These are phyloP conservation scores for Podaxis sp. DNA, from an alignment of 768 basidiomycete species.

Conservation along the genomic window DNA sequence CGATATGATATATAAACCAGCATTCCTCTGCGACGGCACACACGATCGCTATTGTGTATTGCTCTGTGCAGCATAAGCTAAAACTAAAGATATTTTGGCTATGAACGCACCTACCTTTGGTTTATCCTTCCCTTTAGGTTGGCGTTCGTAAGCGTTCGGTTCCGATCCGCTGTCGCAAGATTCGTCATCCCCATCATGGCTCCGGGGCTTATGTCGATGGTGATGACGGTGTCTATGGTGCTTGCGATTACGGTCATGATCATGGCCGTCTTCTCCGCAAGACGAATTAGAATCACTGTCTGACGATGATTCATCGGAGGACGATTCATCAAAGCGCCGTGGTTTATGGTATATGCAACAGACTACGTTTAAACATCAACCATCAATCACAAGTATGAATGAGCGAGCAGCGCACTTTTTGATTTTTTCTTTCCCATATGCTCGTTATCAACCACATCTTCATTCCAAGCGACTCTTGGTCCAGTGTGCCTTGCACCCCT, in stretches of 20 bases:
- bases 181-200: slow-evolving; percentile 7
- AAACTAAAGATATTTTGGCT: background rate
- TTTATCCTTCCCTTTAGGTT: slow-evolving; percentile 37
- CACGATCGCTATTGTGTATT: background rate
- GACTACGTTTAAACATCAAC: slow-evolving; percentile 47
- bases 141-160: slow-evolving; percentile 53
- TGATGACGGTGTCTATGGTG: slow-evolving; percentile 1
- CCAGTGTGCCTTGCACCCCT: slow-evolving; percentile 45
- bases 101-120: slow-evolving; percentile 25
- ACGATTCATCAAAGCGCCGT: slow-evolving; percentile 78
- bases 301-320: slow-evolving; percentile 53
- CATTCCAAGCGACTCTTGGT: slow-evolving; percentile 77
- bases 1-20: background rate
- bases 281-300: slow-evolving; percentile 48
- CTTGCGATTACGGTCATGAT: slow-evolving; percentile 5
- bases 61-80: background rate
- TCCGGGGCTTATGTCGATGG: slow-evolving; percentile 15
- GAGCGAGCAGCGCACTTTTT: slow-evolving; percentile 66
- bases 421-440: slow-evolving; percentile 87
- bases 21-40: background rate
- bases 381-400: background rate
- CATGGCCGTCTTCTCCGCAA: slow-evolving; percentile 22
- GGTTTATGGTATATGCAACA: slow-evolving; percentile 95
- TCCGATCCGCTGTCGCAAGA: slow-evolving; percentile 24
- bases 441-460: slow-evolving; percentile 90